These are phyloP conservation scores for Dipodascus albidus DNA, from an alignment of 805 yeast genomes.

Conservation along the genomic window DNA sequence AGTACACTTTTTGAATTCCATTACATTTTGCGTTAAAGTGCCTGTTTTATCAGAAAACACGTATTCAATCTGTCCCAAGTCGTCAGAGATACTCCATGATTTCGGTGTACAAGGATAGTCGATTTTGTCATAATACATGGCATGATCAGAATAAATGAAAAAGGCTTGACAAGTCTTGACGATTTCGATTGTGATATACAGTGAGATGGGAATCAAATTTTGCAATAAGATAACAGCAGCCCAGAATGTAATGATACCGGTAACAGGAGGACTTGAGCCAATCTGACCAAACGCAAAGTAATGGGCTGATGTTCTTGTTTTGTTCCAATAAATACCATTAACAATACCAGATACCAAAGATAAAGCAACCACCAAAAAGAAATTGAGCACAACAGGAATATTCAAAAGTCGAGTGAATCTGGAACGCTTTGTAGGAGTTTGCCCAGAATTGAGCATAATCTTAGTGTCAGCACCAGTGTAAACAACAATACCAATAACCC, in stretches of 20 bases:
- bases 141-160: conserved; percentile 59
- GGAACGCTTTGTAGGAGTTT: conserved; percentile 66
- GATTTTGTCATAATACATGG: conserved; percentile 56
- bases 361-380: conserved; percentile 46
- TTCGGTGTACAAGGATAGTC: conserved; percentile 78
- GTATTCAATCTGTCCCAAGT: conserved; percentile 74
- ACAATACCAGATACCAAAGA: conserved; percentile 62
- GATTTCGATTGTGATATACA: conserved; percentile 69
- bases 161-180: conserved; percentile 71
- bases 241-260: conserved; percentile 61
- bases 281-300: conserved; percentile 55
- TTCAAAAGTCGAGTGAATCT: conserved; percentile 60
- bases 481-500: conserved; percentile 62
- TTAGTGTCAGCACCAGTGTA: conserved; percentile 71
- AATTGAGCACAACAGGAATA: conserved; percentile 54
- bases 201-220: conserved; percentile 68
- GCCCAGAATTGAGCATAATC: conserved; percentile 70
- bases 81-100: conserved; percentile 79
- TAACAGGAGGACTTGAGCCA: conserved; percentile 48
- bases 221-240: conserved; percentile 68
- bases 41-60: conserved; percentile 79
- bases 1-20: conserved; percentile 76
- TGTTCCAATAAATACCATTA: conserved; percentile 52
- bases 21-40: conserved; percentile 70
- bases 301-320: conserved; percentile 33